Evolutionary conservation across 2,329 filamentous ascomycete species (phyloP).

Genomic region (Madurella mycetomatis): DNA sequence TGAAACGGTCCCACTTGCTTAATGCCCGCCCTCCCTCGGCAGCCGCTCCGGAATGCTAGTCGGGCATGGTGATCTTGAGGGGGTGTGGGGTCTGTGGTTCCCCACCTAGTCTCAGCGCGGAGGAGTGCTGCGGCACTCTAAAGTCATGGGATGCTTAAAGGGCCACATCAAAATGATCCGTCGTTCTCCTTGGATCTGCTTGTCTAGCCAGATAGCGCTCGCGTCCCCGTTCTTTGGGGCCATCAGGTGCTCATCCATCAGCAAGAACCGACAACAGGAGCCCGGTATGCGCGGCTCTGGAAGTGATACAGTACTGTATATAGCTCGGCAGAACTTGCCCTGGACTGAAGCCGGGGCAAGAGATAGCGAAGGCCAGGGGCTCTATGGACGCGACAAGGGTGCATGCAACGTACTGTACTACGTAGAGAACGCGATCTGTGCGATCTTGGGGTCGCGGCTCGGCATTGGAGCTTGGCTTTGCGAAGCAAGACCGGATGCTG

Average conservation of each 20-base stretch:
- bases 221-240: neutral
- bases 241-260: neutral
- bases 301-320: too few relatives aligned
- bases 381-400: neutral
- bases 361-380: slow-evolving; percentile 2
- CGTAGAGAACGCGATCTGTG: neutral
- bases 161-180: neutral
- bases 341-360: neutral
- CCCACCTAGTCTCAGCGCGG: neutral
- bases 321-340: slow-evolving; percentile 12
- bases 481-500: neutral
- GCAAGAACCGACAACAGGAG: neutral
- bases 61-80: neutral
- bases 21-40: neutral
- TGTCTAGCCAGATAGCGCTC: neutral
- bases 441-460: slow-evolving; percentile 6
- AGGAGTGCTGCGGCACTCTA: neutral
- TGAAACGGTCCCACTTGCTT: neutral
- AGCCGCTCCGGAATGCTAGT: neutral
- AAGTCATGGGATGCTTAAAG: neutral
- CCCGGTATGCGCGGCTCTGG: too few relatives aligned
- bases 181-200: neutral
- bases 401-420: too few relatives aligned
- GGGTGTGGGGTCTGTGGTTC: neutral
- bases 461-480: neutral